Evolutionary conservation across 2,329 filamentous ascomycete species (phyloP), one percentile per base, ranked within the genome.

Genomic region (Metarhizium rileyi): DNA sequence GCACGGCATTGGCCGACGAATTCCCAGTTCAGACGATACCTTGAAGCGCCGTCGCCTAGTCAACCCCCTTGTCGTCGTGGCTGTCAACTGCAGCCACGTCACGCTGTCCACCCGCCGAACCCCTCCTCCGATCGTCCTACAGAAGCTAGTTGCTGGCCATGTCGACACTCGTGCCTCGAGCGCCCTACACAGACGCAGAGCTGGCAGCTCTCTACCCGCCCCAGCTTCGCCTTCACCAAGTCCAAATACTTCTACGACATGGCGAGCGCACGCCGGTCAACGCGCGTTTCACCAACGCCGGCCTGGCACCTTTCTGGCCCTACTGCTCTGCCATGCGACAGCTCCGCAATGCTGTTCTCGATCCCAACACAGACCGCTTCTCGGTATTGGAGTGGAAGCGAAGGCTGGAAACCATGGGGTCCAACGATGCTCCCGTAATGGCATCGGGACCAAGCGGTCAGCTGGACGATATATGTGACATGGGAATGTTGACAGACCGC

Each of bases 261-360:
- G 86, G 86, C 69, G 80, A 84, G 71, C 84, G 91, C 51, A 91
- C 85, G 7, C 91, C 91, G 26, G 87, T 97, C 26, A 86, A 82
- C 51, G 77, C 87, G n/a, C 85, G 93, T 36, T 96, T 98, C 66
- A 80, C 87, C 62, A 93, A 91, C 70, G 78, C 80, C 44, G 81
- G 81, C 10, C 74, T 85, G n/a, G 65, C 70, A 41, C 63, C 76
- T 46, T 83, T 82, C 68, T 98, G 93, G 93, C 89, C 93, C 2
- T 97, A 96, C 69, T 98, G 93, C 70, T 78, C 80, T 56, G 80
- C 84, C 49, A 87, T 86, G 22, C 78, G 81, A 52, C 83, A 84
- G 56, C 77, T 97, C 63, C 80, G 69, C 53, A 69, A 70, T 27
- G 70, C 67, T 54, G 66, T 80, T 28, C 70, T 80, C 33, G 68